Evolutionary conservation across 2,329 filamentous ascomycete species (phyloP).

Genomic region (Plectosphaerella plurivora): DNA sequence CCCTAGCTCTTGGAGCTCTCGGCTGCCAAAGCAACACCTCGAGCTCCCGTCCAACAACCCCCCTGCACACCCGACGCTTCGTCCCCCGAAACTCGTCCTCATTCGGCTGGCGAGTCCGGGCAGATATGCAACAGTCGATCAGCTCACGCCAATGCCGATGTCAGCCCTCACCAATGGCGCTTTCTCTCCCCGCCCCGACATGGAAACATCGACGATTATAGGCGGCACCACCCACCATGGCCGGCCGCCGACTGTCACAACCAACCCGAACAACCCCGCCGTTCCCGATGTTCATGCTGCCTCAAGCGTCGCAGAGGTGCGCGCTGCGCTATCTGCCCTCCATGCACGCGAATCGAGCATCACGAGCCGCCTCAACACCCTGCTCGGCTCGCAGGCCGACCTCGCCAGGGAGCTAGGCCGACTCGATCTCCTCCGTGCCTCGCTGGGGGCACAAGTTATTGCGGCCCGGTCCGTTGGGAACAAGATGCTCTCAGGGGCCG

Average conservation of each 20-base stretch:
- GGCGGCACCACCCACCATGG: conserved; percentile 15
- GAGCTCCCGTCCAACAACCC: conserved; percentile 8
- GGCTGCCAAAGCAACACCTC: background rate
- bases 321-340: conserved; percentile 68
- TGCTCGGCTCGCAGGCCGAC: conserved; percentile 80
- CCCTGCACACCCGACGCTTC: conserved; percentile 3
- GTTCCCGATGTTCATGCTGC: conserved; percentile 59
- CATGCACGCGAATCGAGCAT: conserved; percentile 72
- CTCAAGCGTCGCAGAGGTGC: conserved; percentile 73
- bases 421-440: conserved; percentile 83
- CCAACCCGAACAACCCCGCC: conserved; percentile 7
- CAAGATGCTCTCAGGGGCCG: conserved; percentile 84
- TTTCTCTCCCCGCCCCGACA: conserved; percentile 24
- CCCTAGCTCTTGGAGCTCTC: too few relatives aligned
- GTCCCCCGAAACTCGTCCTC: background rate
- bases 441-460: conserved; percentile 81
- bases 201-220: conserved; percentile 19
- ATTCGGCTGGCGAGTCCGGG: conserved; percentile 17
- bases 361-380: conserved; percentile 67
- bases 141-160: conserved; percentile 45
- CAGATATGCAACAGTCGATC: conserved; percentile 38
- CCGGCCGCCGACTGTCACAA: conserved; percentile 9
- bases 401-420: conserved; percentile 82
- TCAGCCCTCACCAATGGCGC: conserved; percentile 41
- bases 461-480: conserved; percentile 79